These are phyloP conservation scores for Helminthosporium solani DNA, from an alignment of 2,329 filamentous ascomycete species.

Conservation along the genomic window DNA sequence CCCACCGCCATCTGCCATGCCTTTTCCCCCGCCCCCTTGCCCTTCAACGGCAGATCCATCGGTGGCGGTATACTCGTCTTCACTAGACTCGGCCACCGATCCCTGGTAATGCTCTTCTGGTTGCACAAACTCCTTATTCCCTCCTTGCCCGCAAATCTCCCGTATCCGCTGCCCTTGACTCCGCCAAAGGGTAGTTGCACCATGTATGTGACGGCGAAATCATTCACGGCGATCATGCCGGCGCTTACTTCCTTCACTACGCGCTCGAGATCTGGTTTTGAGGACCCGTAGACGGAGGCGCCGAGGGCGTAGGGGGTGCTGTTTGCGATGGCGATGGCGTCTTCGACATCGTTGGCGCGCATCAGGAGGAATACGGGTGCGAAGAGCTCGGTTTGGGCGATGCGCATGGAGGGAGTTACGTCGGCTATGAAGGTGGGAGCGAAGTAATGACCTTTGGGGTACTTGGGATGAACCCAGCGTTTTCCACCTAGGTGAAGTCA, in stretches of 20 bases:
- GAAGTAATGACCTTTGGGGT: conserved; percentile 88
- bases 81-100: conserved; percentile 59
- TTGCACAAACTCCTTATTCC: conserved; percentile 84
- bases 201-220: conserved; percentile 91
- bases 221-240: conserved; percentile 93
- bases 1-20: conserved; percentile 48
- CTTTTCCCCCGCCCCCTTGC: conserved; percentile 31
- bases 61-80: conserved; percentile 78
- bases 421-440: conserved; percentile 85
- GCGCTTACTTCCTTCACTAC: conserved; percentile 70
- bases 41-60: conserved; percentile 75
- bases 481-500: conserved; percentile 57
- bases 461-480: conserved; percentile 67
- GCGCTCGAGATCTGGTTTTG: conserved; percentile 59
- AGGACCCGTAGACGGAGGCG: conserved; percentile 77
- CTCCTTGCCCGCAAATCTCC: conserved; percentile 88
- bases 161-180: conserved; percentile 83
- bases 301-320: conserved; percentile 83
- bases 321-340: conserved; percentile 79
- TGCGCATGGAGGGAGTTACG: conserved; percentile 80
- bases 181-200: conserved; percentile 94
- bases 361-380: conserved; percentile 87
- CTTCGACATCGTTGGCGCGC: conserved; percentile 63
- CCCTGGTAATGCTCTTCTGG: conserved; percentile 79
- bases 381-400: conserved; percentile 90